Base-by-base conservation (phyloP, 2,329 filamentous ascomycete genomes). In the Mollisiaceae sp. region DNA sequence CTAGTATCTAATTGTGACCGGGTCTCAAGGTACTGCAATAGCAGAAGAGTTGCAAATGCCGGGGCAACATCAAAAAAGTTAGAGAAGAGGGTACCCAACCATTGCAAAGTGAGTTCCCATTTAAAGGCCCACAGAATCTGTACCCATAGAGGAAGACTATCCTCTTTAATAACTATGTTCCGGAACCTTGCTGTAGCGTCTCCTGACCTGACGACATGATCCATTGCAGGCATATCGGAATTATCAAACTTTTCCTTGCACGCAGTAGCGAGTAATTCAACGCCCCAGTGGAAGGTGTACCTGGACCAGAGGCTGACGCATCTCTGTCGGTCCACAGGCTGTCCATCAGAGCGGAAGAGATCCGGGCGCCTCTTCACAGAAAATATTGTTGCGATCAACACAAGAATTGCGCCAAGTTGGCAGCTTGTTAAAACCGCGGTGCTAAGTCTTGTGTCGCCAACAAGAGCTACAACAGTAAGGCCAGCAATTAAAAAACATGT, bases 271-370 rank as follows among this genome's bases (percentile, higher is more conserved):
- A 93, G 80, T 0, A 92, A 71, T 1, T 79, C 75, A 1, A 74
- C 76, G 1, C 84, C 81, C 90, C 90, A 94, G 62, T 79, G 79
- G 78, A 87, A 93, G 5, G 86, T 91, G 73, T 86, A 86, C 62
- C 86, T 84, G 60, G 79, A 83, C 64, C 89, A 81, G 2, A 87
- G 83, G 3, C 87, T 86, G 2, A 81, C 81, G 0, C 88, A 89
- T 70, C 82, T 82, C 76, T 90, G 82, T n/a, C 80, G 79, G 71
- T 94, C 90, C 35, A 94, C 88, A 8, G 82, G 71, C 61, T 82
- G 79, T 20, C 71, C 72, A 50, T 82, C 86, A 32, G 88, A 75
- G 69, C 70, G 84, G 71, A 82, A 91, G 27, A 93, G 86, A 64
- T 88, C 82, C 2, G 91, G 91, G 18, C 91, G 83, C 55, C 90